Percentiles rank a stretch among this genome's conserved stretches.
Evolutionary conservation across 129 eudicot genomes (phyloP).

Genomic region (Escallonia rubra): DNA sequence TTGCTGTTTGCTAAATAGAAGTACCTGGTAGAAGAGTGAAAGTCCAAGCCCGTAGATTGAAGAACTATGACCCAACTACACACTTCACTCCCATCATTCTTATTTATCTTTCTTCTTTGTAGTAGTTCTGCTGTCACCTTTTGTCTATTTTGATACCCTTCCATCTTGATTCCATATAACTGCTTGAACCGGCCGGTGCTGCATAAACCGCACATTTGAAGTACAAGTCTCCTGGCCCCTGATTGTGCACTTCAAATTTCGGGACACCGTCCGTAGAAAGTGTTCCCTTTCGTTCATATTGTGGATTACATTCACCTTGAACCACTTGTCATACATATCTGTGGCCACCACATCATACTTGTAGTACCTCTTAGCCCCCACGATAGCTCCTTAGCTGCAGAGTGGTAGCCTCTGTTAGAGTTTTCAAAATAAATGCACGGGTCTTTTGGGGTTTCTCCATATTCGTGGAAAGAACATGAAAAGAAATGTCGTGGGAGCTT

Average conservation of each 20-base stretch:
- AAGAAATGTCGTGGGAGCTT: too few species aligned
- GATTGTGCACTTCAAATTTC: constrained; percentile 15
- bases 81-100: too few species aligned
- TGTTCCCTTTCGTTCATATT: constrained; percentile 16
- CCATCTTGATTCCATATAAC: constrained; percentile 25
- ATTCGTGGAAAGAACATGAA: too few species aligned
- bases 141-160: constrained; percentile 15
- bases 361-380: constrained; percentile 15
- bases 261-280: constrained; percentile 9
- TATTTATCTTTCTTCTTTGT: background rate
- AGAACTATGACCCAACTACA: too few species aligned
- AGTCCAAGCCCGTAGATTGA: too few species aligned
- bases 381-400: constrained; percentile 18
- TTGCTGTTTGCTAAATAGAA: too few species aligned
- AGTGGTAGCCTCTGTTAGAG: constrained; percentile 4
- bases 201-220: constrained; percentile 27
- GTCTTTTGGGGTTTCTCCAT: too few species aligned
- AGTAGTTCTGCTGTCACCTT: background rate
- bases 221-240: constrained; percentile 19
- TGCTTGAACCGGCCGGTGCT: constrained; percentile 22
- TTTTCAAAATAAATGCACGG: too few species aligned
- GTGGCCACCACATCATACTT: constrained; percentile 7
- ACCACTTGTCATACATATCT: constrained; percentile 20
- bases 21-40: too few species aligned
- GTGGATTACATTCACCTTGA: constrained; percentile 19